Base-by-base conservation (phyloP, 192 early-diverging fungal genomes). In the Coemansia sp. region DNA sequence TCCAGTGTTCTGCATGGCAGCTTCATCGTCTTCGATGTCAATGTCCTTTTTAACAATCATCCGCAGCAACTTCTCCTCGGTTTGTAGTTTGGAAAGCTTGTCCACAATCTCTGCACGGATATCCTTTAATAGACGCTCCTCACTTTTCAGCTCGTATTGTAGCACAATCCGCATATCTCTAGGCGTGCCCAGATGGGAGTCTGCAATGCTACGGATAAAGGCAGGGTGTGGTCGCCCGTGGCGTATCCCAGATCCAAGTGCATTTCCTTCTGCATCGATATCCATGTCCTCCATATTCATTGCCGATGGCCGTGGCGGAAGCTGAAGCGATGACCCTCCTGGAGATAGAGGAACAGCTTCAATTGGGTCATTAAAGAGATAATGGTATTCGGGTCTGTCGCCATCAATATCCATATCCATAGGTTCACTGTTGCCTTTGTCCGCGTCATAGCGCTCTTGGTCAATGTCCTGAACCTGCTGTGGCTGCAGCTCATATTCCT, bases 131-230 rank as follows among this genome's bases (percentile, higher is more conserved):
- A 83, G 25, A 6, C 19, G 61, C 25, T 83, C 76, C 59, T 83
- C 81, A 25, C 70, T 65, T 53, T 65, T 65, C 20, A 83, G 76
- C 62, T 83, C 81, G 48, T 72, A 67, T 54, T 83, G 81, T 45
- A 83, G 48, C 9, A 74, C 81, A 9, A 83, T 41, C 2, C 81
- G 75, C 81, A 83, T 83, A 46, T 83, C 81, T 20, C 58, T 46
- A 58, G 67, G 57, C 6, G 51, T 44, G 9, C 61, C 54, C 3
- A 57, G 10, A n/a, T 65, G 70, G 5, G 14, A 58, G 19, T 67
- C 70, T 16, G 61, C 19, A 40, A 62, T 61, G 50, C 46, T 61
- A 19, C 69, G 64, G 13, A 71, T 67, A 32, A 71, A 45, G 7
- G 58, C 69, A 2, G 75, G 69, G 19, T 77, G 75, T 38, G 75